Evolutionary conservation across 495 filamentous ascomycete genomes (phyloP).

Genomic region (Penicillium ochrochloron): DNA sequence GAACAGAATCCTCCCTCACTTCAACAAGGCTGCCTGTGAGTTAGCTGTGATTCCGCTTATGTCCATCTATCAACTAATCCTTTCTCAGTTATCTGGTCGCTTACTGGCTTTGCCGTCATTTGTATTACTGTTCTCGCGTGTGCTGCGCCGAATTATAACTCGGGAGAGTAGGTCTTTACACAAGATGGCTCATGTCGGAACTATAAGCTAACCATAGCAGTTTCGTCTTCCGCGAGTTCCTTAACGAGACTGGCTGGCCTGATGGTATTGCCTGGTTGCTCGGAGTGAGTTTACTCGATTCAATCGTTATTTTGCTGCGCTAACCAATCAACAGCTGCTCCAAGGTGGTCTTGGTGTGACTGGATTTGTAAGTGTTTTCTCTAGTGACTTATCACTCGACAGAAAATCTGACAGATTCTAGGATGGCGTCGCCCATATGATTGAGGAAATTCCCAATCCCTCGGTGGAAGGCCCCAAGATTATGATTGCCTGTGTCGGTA

Average conservation of each 20-base stretch:
- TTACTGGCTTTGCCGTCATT: constrained; percentile 70
- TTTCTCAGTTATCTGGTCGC: constrained; percentile 62
- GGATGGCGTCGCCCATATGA: constrained; percentile 60
- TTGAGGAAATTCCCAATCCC: constrained; percentile 72
- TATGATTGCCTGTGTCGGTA: constrained; percentile 72
- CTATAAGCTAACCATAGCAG: constrained; percentile 51
- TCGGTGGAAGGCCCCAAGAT: constrained; percentile 68
- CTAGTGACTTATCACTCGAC: background rate
- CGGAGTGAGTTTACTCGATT: constrained; percentile 44
- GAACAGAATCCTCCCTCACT: constrained; percentile 62
- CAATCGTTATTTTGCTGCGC: constrained; percentile 2
- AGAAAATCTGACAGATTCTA: constrained; percentile 31
- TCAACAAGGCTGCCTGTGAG: constrained; percentile 63
- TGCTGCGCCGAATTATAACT: constrained; percentile 63
- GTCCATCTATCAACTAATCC: background rate
- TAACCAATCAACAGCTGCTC: constrained; percentile 47
- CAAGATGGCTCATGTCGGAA: constrained; percentile 24
- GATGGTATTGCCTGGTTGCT: constrained; percentile 68
- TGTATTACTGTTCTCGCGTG: constrained; percentile 68
- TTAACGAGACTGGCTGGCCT: constrained; percentile 65
- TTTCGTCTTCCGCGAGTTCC: constrained; percentile 62
- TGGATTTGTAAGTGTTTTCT: constrained; percentile 52
- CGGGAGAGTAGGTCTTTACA: constrained; percentile 58
- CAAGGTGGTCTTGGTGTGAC: constrained; percentile 66
- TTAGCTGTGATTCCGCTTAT: background rate